Base-by-base conservation (phyloP, 2,329 filamentous ascomycete genomes). In the Neophaeococcomyces aloes region DNA sequence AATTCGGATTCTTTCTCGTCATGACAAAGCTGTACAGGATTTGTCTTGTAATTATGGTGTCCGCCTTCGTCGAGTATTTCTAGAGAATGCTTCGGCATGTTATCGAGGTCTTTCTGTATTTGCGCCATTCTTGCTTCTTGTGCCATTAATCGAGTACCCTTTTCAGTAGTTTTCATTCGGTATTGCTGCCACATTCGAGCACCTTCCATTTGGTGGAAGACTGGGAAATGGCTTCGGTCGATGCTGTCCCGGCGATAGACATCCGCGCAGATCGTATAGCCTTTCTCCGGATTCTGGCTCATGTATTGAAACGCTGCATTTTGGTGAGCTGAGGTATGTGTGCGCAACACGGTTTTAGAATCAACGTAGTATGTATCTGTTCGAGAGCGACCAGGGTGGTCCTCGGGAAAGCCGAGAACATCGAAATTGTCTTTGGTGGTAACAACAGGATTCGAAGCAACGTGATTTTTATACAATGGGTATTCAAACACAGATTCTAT, bases 201-300 rank as follows among this genome's bases (percentile, higher is more conserved):
- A 10, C 87, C 89, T 63, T 98, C 91, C 88, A 96, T 96, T 67
- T 98, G 91, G 65, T 98, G 91, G 64, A 98, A 98, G 46, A 94
- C 79, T 0, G 91, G 91, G 65, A 96, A 96, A 65, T 98, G 91
- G 55, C 82, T 91, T 45, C 85, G 78, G 65, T 98, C 91, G 57
- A 98, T 83, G 45, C 89, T 88, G 74, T 98, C 91, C 52, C 91
- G 76, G 33, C 91, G 79, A 64, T 96, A 98, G 14, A 98, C 91
- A 61, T 98, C 91, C 18, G 89, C 91, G 47, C 83, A 83, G 60
- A 98, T 84, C 27, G 94, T 82, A 61, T 87, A 98, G 2, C 89
- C 91, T 29, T 79, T 74, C 55, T 75, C 83, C 25, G 42, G 18
- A 25, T 50, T 42, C 7, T 48, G 40, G 11, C 34, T 44, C n/a